These are phyloP conservation scores for Cystobasidium ongulense DNA, from an alignment of 768 basidiomycete genomes.

Conservation along the genomic window DNA sequence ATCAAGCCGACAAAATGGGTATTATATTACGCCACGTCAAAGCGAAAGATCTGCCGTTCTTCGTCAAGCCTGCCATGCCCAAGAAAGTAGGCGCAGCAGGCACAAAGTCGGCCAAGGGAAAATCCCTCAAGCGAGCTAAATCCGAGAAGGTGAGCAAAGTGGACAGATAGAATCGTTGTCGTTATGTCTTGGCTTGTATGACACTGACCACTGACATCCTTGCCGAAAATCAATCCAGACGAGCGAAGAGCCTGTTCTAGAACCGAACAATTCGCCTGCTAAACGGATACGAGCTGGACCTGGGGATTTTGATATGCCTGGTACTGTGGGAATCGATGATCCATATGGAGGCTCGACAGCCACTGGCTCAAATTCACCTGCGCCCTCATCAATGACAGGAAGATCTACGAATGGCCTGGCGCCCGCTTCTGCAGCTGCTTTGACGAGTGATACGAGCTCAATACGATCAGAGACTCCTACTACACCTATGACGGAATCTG, in stretches of 20 bases:
- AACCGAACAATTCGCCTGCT: conserved; percentile 7
- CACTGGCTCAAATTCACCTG: neutral
- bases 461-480: conserved; percentile 8
- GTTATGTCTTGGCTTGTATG: neutral
- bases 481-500: conserved; percentile 20
- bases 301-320: conserved; percentile 10
- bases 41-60: conserved; percentile 52
- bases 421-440: neutral
- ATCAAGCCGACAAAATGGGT: conserved; percentile 83
- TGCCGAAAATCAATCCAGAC: neutral
- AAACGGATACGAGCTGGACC: conserved; percentile 19
- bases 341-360: neutral
- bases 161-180: neutral
- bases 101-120: neutral
- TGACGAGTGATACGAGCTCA: neutral
- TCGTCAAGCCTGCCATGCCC: neutral
- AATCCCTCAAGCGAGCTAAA: conserved; percentile 32
- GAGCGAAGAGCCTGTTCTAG: neutral
- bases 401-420: neutral
- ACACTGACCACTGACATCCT: neutral
- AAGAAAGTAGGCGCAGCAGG: neutral
- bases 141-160: conserved; percentile 20
- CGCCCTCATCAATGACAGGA: neutral
- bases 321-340: neutral
- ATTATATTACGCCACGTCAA: conserved; percentile 88